Conservation (phyloP, 192 early-diverging fungal species). For the Linnemannia elongata region DNA sequence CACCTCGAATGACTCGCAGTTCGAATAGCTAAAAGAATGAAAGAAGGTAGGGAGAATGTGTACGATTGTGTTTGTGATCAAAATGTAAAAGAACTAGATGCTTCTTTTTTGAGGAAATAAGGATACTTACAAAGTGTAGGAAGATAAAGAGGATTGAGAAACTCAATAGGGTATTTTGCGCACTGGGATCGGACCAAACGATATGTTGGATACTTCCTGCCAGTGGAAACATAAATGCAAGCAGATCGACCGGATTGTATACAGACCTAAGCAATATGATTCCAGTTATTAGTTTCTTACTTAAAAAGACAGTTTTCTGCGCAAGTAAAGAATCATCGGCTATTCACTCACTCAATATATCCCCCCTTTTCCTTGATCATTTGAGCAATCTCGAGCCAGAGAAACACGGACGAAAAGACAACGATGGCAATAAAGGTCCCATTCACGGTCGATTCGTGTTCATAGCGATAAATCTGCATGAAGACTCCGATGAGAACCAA, state of each 20-base stretch:
- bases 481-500: conserved; percentile 15
- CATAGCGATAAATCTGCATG: conserved; percentile 12
- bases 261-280: not conserved
- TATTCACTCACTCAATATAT: not conserved
- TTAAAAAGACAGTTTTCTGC: not conserved
- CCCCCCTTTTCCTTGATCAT: not conserved
- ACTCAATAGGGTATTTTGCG: not conserved
- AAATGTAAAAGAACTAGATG: too few relatives aligned
- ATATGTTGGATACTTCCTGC: conserved; percentile 5
- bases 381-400: conserved; percentile 11
- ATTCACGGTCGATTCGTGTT: too few relatives aligned
- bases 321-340: not conserved
- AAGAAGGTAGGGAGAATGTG: not conserved
- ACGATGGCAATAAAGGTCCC: not conserved
- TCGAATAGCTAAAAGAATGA: conserved; percentile 2
- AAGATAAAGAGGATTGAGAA: conserved; percentile 4
- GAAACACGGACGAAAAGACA: not conserved
- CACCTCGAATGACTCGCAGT: not conserved
- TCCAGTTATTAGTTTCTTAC: not conserved
- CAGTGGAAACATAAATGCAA: not conserved
- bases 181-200: not conserved
- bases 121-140: conserved; percentile 1
- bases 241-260: not conserved
- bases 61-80: not conserved
- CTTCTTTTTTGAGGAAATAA: not conserved